Base-by-base conservation (phyloP, 2,329 filamentous ascomycete species). In the Camillea tinctor region DNA sequence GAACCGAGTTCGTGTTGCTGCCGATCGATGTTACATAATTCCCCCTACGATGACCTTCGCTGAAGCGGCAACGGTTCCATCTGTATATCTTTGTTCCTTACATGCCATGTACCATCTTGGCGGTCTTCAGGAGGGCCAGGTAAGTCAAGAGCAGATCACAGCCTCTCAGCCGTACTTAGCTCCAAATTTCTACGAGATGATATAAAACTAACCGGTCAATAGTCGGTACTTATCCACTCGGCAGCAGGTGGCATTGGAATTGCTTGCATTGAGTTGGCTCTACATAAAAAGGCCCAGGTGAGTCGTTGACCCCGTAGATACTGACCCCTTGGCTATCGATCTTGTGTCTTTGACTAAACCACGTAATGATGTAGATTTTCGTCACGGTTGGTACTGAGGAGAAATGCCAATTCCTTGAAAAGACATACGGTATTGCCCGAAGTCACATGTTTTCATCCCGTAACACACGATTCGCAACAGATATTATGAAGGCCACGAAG, bases 401-500 rank as follows among this genome's bases (percentile, higher is more conserved):
- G 44, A 67, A 67, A 49, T 55, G 57, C 2, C 22, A 72, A 1
- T 67, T 77, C 6, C 59, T 79, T 0, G 56, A 53, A 1, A 52
- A 64, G 0, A 59, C 57, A 0, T 77, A 65, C 52, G 65, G 66
- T 1, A 74, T 79, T 19, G 70, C 71, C 0, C 5, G 50, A 2
- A 58, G 64, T 9, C 73, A 67, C 36, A 75, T 79, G 0, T 74
- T 77, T 58, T 68, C 61, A 0, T 73, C 70, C 0, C 69, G 72
- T 0, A 67, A 68, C 50, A 59, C 61, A 4, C 55, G 61, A 0
- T 77, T 78, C 50, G 69, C 64, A 1, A 48, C 63, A 1, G 61
- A 69, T 4, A 68, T 76, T 15, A 52, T 63, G 22, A 8, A 21
- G 1, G 54, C 30, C 0, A 76, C 75, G 0, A 24, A 57, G 3